Evolutionary conservation across 352 stramenopile genomes (phyloP), one percentile per base, ranked within the genome.

Genomic region (Pythium aphanidermatum): DNA sequence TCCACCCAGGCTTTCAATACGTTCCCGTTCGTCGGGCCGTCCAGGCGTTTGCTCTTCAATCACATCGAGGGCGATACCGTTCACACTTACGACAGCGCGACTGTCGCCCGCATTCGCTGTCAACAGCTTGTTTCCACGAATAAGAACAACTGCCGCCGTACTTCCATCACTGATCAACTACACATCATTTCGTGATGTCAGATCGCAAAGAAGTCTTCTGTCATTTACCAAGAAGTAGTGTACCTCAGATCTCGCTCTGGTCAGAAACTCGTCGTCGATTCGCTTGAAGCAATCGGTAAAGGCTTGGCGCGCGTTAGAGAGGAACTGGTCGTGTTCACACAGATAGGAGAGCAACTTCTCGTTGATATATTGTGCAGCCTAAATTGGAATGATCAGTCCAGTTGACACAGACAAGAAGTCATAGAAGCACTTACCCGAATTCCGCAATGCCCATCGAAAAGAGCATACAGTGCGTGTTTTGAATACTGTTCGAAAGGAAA

Each of bases 101-200:
- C 81, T 82, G 56, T 96, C 86, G n/a, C 86, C 86, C 42, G 86
- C 70, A 50, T 96, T 96, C 12, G 84, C 83, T 12, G 80, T 92
- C 23, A 92, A 65, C 17, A 94, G 58, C 16, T 78, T 72, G 39
- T 88, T 89, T 8, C 83, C 83, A 20, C 79, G 80, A 50, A 92
- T 87, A 17, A 94, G 34, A 23, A 89, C 76, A n/a, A 92, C 75
- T 2, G 77, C 80, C 5, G 68, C 80, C 5, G 80, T 92, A 35
- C 75, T 92, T 32, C 80, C 80, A 51, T 89, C 80, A 26, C 58
- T 77, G 40, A 89, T 47, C 24, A 65, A 44, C 7, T n/a, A 13
- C 10, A 21, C 21, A 19, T 0, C 20, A 33, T 17, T 4, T 14
- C 16, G n/a, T n/a, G 14, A 28, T 42, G 21, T 34, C 16, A 16